Base-by-base conservation (phyloP, 2,329 filamentous ascomycete species). In the Fusarium ambrosium region DNA sequence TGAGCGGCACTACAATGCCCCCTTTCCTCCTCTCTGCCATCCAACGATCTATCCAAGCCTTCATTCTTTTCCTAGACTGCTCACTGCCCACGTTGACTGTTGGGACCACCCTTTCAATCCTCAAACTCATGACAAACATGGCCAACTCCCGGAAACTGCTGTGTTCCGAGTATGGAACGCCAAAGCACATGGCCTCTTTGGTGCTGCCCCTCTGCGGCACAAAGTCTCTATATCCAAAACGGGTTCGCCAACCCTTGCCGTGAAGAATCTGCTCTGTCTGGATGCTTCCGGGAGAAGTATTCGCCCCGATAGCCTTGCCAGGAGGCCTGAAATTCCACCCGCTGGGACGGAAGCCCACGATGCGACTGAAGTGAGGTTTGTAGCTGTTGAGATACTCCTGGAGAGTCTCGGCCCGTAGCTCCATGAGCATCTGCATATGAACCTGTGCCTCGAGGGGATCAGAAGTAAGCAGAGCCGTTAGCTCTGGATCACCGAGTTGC, bases 391-490 rank as follows among this genome's bases (percentile, higher is more conserved):
- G 89, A 79, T 99, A 99, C 70, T 98, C 95, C 74, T 94, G 92
- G 1, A 99, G 88, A 0, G 96, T 98, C 76, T 98, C 95, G 37
- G 95, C 92, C 29, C 95, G 92, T 75, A 99, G 95, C 82, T 98
- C 96, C 88, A 97, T 97, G 11, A 99, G 88, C 78, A 94, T 95
- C 78, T 98, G 97, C 95, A 99, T 98, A 84, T 99, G 97, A 0
- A 99, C 95, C 82, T 98, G 96, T 0, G 97, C 97, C 78, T 94
- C 94, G 24, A 89, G 85, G 0, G 97, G 95, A 80, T 98, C 87
- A 9, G 88, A 88, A 0, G 97, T 99, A 78, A 99, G 89, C 5
- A 95, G 89, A 0, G 89, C 88, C 29, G 92, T 87, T 6, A 99
- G 89, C 79, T 98, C 95, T 0, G 93, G 88, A 80, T 98, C 96